A percentile compares a stretch with the other conserved stretches of the same genome.
These are phyloP conservation scores for Hibiscus syriacus DNA, from an alignment of 345 rosid species.

Conservation along the genomic window DNA sequence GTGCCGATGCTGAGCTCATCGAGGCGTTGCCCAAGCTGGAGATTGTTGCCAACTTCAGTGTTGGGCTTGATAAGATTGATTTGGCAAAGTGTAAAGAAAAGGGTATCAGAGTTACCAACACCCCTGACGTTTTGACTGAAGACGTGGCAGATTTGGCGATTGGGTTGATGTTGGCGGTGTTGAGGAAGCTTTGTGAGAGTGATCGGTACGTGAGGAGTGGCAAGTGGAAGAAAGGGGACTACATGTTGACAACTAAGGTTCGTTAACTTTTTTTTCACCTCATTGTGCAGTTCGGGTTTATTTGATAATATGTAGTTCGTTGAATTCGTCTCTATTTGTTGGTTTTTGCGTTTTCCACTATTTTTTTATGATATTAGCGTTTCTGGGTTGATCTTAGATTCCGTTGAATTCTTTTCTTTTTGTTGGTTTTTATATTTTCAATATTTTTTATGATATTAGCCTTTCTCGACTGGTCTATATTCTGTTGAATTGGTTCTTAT, in stretches of 20 bases:
- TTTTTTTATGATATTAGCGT: too few species aligned
- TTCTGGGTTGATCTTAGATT: too few species aligned
- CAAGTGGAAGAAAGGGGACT: conserved; percentile 37
- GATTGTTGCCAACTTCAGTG: conserved; percentile 53
- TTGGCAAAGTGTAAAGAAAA: conserved; percentile 43
- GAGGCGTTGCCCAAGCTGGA: conserved; percentile 46
- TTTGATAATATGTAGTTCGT: background rate
- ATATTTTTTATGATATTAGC: too few species aligned
- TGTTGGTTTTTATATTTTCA: too few species aligned
- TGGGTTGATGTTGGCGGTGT: conserved; percentile 44
- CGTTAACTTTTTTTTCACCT: background rate
- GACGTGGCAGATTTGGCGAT: conserved; percentile 58
- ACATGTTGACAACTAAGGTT: conserved; percentile 46
- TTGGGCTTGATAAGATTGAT: conserved; percentile 57
- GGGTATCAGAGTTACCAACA: conserved; percentile 53
- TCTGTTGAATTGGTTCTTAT: too few species aligned
- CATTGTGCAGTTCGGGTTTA: background rate
- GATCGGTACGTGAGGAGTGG: conserved; percentile 48
- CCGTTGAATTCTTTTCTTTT: too few species aligned
- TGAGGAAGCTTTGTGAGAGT: conserved; percentile 42
- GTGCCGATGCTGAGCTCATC: conserved; percentile 48
- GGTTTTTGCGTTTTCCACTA: too few species aligned
- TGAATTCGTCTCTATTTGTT: background rate
- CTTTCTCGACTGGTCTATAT: too few species aligned
- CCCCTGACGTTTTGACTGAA: conserved; percentile 63